phyloP scores from a whole-genome alignment of 139 green algal species.

The Chlorella sorokiniana region DNA sequence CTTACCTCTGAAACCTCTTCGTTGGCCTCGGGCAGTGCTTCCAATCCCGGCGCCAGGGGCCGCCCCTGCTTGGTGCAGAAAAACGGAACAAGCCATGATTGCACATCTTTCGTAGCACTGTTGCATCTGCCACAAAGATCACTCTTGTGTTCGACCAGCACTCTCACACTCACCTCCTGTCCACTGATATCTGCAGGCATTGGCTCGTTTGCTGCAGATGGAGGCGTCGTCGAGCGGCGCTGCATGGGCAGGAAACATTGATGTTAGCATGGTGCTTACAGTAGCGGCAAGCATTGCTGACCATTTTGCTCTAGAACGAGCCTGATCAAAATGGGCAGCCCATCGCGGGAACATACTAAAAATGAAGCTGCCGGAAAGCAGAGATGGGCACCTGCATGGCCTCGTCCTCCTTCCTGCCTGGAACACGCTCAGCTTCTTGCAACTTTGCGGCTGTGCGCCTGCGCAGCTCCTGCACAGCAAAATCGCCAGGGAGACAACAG shows the following conservation, averaged over 20 bases:
- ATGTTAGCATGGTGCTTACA: too few species aligned
- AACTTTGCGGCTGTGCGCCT: not conserved
- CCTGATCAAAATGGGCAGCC: too few species aligned
- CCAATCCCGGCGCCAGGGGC: not conserved
- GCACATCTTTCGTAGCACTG: not conserved
- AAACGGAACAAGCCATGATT: not conserved
- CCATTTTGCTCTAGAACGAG: too few species aligned
- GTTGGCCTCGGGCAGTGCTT: conserved; percentile 2
- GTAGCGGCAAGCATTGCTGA: too few species aligned
- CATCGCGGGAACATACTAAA: too few species aligned
- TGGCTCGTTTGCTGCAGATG: not conserved
- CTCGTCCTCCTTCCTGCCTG: not conserved
- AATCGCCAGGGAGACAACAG: too few species aligned
- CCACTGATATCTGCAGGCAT: conserved; percentile 4
- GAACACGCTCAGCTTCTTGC: not conserved
- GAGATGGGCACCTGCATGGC: too few species aligned
- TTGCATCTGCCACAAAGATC: not conserved
- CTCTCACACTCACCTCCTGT: conserved; percentile 1
- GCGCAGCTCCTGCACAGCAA: not conserved
- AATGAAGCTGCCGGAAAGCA: too few species aligned
- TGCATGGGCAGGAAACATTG: not conserved
- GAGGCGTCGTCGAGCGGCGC: not conserved
- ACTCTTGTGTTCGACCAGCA: not conserved
- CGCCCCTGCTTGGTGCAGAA: not conserved
- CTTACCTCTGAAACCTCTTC: too few species aligned